A percentile compares a stretch with the other conserved stretches of the same genome.
Evolutionary conservation across 495 filamentous ascomycete genomes (phyloP).

Genomic region (Neurospora africana): DNA sequence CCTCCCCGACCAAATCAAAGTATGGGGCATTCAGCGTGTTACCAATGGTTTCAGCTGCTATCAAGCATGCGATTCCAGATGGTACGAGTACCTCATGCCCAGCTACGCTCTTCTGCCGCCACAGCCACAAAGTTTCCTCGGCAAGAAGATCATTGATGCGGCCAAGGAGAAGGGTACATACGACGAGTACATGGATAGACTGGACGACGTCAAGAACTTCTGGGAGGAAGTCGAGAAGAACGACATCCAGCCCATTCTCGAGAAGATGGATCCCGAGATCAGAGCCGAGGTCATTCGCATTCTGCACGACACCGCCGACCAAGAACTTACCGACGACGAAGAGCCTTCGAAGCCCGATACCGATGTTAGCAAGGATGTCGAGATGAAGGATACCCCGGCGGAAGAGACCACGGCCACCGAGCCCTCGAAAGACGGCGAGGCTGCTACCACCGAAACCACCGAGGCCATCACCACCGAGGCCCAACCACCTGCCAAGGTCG

Average conservation of each 20-base stretch:
- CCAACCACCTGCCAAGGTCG: conserved; percentile 5
- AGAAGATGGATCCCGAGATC: conserved; percentile 31
- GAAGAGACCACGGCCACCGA: neutral
- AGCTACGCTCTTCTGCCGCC: conserved; percentile 85
- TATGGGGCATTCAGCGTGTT: conserved; percentile 85
- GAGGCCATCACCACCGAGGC: neutral
- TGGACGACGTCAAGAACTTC: conserved; percentile 67
- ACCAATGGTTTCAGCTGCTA: conserved; percentile 84
- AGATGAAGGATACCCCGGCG: conserved; percentile 6
- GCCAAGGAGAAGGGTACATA: conserved; percentile 61
- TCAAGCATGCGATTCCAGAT: conserved; percentile 80
- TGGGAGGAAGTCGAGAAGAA: conserved; percentile 73
- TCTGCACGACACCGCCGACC: conserved; percentile 25
- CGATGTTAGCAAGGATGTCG: conserved; percentile 3
- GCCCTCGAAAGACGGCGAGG: neutral
- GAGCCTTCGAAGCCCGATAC: conserved; percentile 1
- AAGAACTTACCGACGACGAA: conserved; percentile 16
- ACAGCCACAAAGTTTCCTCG: conserved; percentile 75
- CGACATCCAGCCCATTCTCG: conserved; percentile 63
- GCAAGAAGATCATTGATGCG: conserved; percentile 60
- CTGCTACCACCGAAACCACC: conserved; percentile 2
- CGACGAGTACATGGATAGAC: conserved; percentile 53
- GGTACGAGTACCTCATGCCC: conserved; percentile 94
- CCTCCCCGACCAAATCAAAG: conserved; percentile 75
- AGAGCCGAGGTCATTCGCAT: conserved; percentile 31